Base-by-base conservation (phyloP, 495 filamentous ascomycete genomes). In the Polyplosphaeria fusca region DNA sequence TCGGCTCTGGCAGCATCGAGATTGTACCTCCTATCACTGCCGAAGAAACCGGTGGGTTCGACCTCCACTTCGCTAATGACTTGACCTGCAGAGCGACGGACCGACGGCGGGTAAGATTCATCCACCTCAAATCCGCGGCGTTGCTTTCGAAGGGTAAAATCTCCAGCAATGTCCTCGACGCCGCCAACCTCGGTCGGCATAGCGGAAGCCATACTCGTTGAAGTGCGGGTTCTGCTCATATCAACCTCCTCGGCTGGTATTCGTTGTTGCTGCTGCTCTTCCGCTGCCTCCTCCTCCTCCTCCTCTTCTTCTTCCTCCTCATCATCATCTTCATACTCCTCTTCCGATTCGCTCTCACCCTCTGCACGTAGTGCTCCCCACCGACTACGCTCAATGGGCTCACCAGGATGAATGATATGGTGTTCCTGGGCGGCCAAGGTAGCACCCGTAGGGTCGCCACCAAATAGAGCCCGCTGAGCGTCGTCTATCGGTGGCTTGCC, bases 331-430 rank as follows among this genome's bases (percentile, higher is more conserved):
- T 77, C 77, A n/a, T n/a, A n/a, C n/a, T n/a, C n/a, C n/a, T n/a
- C n/a, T n/a, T n/a, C n/a, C n/a, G n/a, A n/a, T 11, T 82, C 80
- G 48, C 88, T 88, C 57, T 90, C 86, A 49, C 87, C 88, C 54
- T 94, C 89, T 1, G 83, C 81, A 64, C 95, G 89, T n/a, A 98
- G 74, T 67, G 96, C 89, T 23, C 93, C 93, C 93, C 93, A 98
- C 1, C 94, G 74, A 16, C 85, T 88, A 65, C 86, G 87, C 65
- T 97, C 92, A 22, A 96, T 79, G 2, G 88, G 88, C 67, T 94
- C 91, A 14, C 85, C 87, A 27, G 80, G 28, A n/a, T 49, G 77
- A 52, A 41, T 47, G 12, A 46, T 9, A 13, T 78, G 83, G 41
- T 61, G 76, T 55, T 74, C 76, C 55, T 74, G 80, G 65, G 77